phyloP scores from a whole-genome alignment of 805 yeast genomes.

The Saccharomycopsis synnaedendra region DNA sequence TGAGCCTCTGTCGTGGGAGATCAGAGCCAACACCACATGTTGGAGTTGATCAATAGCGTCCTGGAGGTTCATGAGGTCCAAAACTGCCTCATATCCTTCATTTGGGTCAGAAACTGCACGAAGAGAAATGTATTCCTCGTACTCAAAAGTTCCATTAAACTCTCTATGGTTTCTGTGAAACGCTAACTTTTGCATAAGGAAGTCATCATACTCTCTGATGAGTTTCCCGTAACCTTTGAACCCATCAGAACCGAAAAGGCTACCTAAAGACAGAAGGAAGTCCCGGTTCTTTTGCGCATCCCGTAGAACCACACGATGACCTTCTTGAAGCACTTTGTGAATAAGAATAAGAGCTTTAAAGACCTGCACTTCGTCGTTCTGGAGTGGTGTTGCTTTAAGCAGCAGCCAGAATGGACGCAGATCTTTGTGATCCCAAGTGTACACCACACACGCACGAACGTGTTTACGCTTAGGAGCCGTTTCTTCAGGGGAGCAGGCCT shows the following conservation, averaged over 20 bases:
- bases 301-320: slow-evolving; percentile 75
- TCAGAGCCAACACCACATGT: slow-evolving; percentile 60
- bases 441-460: slow-evolving; percentile 89
- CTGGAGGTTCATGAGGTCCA: slow-evolving; percentile 78
- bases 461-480: slow-evolving; percentile 93
- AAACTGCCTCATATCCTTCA: slow-evolving; percentile 84
- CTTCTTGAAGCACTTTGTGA: slow-evolving; percentile 94
- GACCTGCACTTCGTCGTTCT: slow-evolving; percentile 69
- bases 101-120: slow-evolving; percentile 86
- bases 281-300: slow-evolving; percentile 73
- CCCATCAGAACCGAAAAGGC: slow-evolving; percentile 33
- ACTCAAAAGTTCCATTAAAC: slow-evolving; percentile 92
- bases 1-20: slow-evolving; percentile 41
- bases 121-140: slow-evolving; percentile 86
- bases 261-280: slow-evolving; percentile 65
- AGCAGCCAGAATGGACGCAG: slow-evolving; percentile 79
- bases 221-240: slow-evolving; percentile 51
- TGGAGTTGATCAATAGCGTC: slow-evolving; percentile 75
- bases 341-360: slow-evolving; percentile 78
- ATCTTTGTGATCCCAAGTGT: slow-evolving; percentile 90
- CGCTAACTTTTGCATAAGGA: slow-evolving; percentile 58
- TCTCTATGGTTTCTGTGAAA: slow-evolving; percentile 82
- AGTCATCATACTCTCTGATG: slow-evolving; percentile 65
- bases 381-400: slow-evolving; percentile 68
- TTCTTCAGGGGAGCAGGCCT: slow-evolving; percentile 81